phyloP scores from a whole-genome alignment of 352 stramenopile species.

The Pythium rhizo-oryzae region DNA sequence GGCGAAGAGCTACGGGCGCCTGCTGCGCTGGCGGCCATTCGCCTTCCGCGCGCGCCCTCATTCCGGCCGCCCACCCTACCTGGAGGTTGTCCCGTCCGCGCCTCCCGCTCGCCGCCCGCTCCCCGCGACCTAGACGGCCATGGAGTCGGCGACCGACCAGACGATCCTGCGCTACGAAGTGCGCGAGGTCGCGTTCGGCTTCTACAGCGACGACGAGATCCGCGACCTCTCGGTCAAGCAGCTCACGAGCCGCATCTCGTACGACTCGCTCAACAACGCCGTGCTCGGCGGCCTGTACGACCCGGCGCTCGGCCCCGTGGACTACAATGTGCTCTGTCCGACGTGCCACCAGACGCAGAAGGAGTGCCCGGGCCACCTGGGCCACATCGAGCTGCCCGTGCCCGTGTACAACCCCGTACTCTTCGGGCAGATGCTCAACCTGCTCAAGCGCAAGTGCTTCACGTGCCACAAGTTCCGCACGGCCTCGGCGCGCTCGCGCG shows the following conservation, averaged over 20 bases:
- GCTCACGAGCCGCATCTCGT: slow-evolving; percentile 95
- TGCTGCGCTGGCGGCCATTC: slow-evolving; percentile 8
- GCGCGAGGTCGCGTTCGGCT: slow-evolving; percentile 92
- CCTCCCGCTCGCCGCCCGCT: too few species aligned
- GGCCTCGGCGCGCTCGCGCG: slow-evolving; percentile 67
- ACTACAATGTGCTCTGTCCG: slow-evolving; percentile 91
- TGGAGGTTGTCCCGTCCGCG: not conserved
- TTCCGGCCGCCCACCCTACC: not conserved
- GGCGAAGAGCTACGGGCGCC: slow-evolving; percentile 23
- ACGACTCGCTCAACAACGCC: slow-evolving; percentile 95
- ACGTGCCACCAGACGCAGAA: slow-evolving; percentile 97
- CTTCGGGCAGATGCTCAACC: slow-evolving; percentile 93
- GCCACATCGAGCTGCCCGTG: slow-evolving; percentile 98
- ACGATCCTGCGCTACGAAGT: slow-evolving; percentile 92
- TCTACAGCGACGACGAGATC: slow-evolving; percentile 99
- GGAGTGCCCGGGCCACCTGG: slow-evolving; percentile 98
- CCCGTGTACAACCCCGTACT: slow-evolving; percentile 98
- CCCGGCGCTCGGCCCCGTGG: slow-evolving; percentile 92
- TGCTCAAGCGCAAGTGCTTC: slow-evolving; percentile 99
- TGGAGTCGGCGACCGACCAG: slow-evolving; percentile 89
- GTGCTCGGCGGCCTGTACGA: slow-evolving; percentile 98
- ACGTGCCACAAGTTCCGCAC: slow-evolving; percentile 97
- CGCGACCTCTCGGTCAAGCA: slow-evolving; percentile 96
- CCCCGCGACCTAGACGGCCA: slow-evolving; percentile 24
- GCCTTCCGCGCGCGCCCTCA: slow-evolving; percentile 2